Evolutionary conservation across 1,284 basidiomycete species (phyloP).

Genomic region (Microbotryum silenes-acaulis): DNA sequence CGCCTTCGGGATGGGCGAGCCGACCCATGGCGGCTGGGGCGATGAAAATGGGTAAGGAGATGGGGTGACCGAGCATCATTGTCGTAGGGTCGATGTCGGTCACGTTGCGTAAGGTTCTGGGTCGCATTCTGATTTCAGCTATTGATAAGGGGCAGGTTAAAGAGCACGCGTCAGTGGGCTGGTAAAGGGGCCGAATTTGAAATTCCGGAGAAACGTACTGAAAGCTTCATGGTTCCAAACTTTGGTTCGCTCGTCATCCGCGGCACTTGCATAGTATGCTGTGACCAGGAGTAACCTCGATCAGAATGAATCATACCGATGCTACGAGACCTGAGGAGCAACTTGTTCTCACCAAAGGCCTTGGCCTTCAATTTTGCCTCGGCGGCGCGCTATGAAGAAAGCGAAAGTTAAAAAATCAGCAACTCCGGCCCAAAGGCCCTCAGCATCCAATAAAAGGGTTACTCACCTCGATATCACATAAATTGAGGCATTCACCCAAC

Average conservation of each 20-base stretch:
- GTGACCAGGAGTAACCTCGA: background rate
- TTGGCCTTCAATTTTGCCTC: slow-evolving; percentile 21
- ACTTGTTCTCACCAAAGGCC: slow-evolving; percentile 24
- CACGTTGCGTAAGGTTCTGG: slow-evolving; percentile 70
- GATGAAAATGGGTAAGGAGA: slow-evolving; percentile 75
- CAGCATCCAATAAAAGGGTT: too few species aligned
- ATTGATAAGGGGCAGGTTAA: too few species aligned
- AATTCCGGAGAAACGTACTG: background rate
- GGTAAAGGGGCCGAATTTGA: too few species aligned
- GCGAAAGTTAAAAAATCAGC: background rate
- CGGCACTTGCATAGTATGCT: slow-evolving; percentile 73
- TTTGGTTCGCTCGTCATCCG: slow-evolving; percentile 62
- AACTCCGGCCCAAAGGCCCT: background rate
- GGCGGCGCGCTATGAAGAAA: slow-evolving; percentile 4
- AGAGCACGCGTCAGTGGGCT: too few species aligned
- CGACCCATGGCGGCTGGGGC: slow-evolving; percentile 54
- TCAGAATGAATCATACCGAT: background rate
- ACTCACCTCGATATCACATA: slow-evolving; percentile 31
- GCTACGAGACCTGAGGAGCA: background rate
- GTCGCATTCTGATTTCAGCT: slow-evolving; percentile 58
- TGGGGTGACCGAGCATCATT: slow-evolving; percentile 63
- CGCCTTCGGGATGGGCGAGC: slow-evolving; percentile 32
- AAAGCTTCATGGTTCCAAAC: slow-evolving; percentile 18
- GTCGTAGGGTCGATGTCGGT: slow-evolving; percentile 65
- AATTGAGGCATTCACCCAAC: slow-evolving; percentile 27